Evolutionary conservation across 78 protist species (phyloP), one percentile per base, ranked within the genome.

Genomic region (Dictyostelium brefeldianum): DNA sequence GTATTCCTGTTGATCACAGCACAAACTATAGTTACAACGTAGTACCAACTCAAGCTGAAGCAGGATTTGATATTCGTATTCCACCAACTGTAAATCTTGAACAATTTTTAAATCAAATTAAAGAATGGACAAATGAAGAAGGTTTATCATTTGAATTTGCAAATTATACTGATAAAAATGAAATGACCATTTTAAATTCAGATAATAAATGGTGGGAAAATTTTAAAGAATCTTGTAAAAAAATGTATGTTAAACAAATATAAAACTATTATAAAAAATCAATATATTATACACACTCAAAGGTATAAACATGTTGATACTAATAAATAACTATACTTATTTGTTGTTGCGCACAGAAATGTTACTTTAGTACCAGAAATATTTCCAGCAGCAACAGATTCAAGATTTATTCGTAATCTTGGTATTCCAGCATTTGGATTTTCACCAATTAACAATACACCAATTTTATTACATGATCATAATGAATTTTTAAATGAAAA

Each of bases 351-450:
- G n/a, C n/a, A 54, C 11, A 69, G 90, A n/a, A 79, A 78, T 41
- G n/a, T 92, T 46, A 67, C 53, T 9, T 27, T 92, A 8, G 82
- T 82, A 29, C 78, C 95, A 12, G 95, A 78, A 53, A 89, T 98
- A 74, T 98, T 98, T 94, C 98, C 98, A 1, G 99, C 98, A 20
- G 97, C 98, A 10, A 98, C 99, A 18, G 99, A 98, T 67, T 81
- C 96, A 9, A 65, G 99, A 36, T 96, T 83, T 81, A 36, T 97
- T 31, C 87, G 99, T 20, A 80, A 79, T 54, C 51, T 90, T 15
- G 95, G 94, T 65, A 71, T 97, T 11, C 97, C 98, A 4, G 96
- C 96, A 15, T 78, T 97, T 56, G 99, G 99, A 5, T 97, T 98
- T 83, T 81, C 95, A 10, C 98, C 98, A 54, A 97, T 98, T 64